Evolutionary conservation across 441 rosid genomes (phyloP).

Genomic region (Mallotus japonicus): DNA sequence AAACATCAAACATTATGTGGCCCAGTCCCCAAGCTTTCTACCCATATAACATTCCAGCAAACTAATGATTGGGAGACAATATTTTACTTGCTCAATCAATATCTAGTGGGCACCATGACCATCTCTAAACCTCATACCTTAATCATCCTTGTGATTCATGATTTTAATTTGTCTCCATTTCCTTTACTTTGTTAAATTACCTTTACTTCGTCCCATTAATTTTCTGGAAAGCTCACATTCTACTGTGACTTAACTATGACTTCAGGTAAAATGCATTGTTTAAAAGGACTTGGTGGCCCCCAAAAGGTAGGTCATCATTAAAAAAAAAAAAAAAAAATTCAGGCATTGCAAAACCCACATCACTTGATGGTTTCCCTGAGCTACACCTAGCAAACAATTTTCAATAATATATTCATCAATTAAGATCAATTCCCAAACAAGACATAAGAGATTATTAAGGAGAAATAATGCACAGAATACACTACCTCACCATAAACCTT

Average conservation of each 20-base stretch:
- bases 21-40: not conserved
- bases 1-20: not conserved
- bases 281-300: not conserved
- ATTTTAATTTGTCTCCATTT: not conserved
- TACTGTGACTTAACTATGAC: not conserved
- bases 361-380: not conserved
- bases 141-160: not conserved
- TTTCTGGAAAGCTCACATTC: not conserved
- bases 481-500: conserved; percentile 95
- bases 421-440: not conserved
- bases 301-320: not conserved
- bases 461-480: conserved; percentile 6
- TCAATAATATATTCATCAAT: not conserved
- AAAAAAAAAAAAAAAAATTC: not conserved
- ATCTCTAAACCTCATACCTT: not conserved
- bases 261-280: not conserved
- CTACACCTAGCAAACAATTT: not conserved
- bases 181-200: too few relatives aligned
- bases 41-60: not conserved
- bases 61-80: not conserved
- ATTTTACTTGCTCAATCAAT: not conserved
- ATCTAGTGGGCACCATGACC: not conserved
- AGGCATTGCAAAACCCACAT: not conserved
- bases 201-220: not conserved
- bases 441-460: not conserved